Base-by-base conservation (phyloP, 257 asterid genomes). In the Solanum sitiens region DNA sequence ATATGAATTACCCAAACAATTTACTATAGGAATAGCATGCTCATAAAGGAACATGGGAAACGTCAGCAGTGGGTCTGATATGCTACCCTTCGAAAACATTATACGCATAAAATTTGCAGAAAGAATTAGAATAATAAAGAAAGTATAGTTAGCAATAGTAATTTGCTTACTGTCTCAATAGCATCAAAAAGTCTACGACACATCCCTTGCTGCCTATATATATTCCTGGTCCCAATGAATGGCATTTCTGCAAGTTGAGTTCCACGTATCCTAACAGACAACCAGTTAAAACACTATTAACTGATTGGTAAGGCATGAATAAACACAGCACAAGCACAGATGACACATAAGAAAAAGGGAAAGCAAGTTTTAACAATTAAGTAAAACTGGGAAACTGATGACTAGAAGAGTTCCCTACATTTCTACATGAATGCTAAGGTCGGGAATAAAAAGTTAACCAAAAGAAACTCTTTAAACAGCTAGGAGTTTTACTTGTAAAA, bases 181-280 rank as follows among this genome's bases (percentile, higher is more conserved):
- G 89, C 88, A 79, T 33, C 25, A 68, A 89, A 71, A 65, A 86
- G 80, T 40, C 89, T 87, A 42, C 90, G 89, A 79, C 90, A 89
- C 90, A 89, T 89, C 32, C 90, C 90, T 83, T 89, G 90, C 33
- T 87, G 90, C 45, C 90, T 84, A 86, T 86, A 89, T 79, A 65
- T 82, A 61, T 45, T 61, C 61, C 90, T 72, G 44, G 90, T 89
- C 65, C 87, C 90, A 72, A 89, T 89, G 79, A 89, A 83, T 21
- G 90, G 90, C 90, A 89, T 89, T 83, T 89, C 90, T 83, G 90
- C 90, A 67, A 89, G 87, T 33, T 44, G 63, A n/a, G 86, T 39
- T 71, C 90, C 90, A 86, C 61, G 90, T 40, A 89, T 88, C 87
- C 90, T 88, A 70, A 42, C 40, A 33, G 76, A 61, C 21, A 27